Conservation (phyloP, 2,329 filamentous ascomycete genomes). For the Dothideomycetidae sp. region DNA sequence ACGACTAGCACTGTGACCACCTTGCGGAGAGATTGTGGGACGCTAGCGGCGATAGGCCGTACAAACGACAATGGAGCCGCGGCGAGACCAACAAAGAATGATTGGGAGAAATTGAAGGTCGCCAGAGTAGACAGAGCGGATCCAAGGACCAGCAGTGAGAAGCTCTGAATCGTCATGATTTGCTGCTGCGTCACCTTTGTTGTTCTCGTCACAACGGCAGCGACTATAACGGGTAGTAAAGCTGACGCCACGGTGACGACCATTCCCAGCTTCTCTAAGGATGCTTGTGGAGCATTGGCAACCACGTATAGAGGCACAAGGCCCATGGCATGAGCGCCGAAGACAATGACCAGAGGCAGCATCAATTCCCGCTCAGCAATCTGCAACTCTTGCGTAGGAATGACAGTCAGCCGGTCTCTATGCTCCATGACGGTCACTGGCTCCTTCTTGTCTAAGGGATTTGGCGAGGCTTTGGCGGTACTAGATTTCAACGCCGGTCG, state of each 20-base stretch:
- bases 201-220: conserved; percentile 23
- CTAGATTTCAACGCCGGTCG: conserved; percentile 17
- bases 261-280: conserved; percentile 5
- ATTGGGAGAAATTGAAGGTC: conserved; percentile 88
- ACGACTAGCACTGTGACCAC: conserved; percentile 8
- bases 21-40: conserved; percentile 2
- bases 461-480: conserved; percentile 20
- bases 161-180: conserved; percentile 67
- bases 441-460: conserved; percentile 19
- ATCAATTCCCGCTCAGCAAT: conserved; percentile 51
- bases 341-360: conserved; percentile 59
- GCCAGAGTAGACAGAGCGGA: conserved; percentile 86
- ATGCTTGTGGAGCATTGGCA: conserved; percentile 32
- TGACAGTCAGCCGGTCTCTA: conserved; percentile 23
- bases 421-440: conserved; percentile 26
- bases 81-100: conserved; percentile 69
- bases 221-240: conserved; percentile 20
- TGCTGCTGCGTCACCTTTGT: conserved; percentile 48
- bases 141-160: conserved; percentile 83
- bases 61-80: conserved; percentile 69
- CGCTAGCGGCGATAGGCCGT: conserved; percentile 19
- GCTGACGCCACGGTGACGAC: conserved; percentile 8
- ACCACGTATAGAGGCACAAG: conserved; percentile 75
- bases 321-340: conserved; percentile 59
- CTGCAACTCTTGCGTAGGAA: conserved; percentile 26